These are phyloP conservation scores for Somion occarium DNA, from an alignment of 1,284 basidiomycete genomes.

Conservation along the genomic window DNA sequence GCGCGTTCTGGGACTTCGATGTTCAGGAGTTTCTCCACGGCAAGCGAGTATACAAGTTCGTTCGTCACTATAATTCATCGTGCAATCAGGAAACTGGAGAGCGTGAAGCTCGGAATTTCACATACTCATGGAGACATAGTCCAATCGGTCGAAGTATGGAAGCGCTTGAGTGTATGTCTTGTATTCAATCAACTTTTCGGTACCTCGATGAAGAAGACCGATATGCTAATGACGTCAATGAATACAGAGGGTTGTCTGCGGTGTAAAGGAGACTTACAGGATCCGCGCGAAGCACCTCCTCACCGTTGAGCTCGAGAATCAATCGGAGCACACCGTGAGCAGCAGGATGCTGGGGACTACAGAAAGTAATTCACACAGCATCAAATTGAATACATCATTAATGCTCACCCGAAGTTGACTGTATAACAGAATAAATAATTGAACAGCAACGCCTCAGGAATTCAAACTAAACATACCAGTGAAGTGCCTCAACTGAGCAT, in stretches of 20 bases:
- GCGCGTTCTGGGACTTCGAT: constrained; percentile 98
- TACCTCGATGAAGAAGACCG: constrained; percentile 94
- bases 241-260: neutral
- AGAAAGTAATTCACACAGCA: neutral
- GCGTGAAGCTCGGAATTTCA: neutral
- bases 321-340: constrained; percentile 98
- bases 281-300: constrained; percentile 89
- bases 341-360: constrained; percentile 93
- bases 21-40: constrained; percentile 97
- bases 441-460: constrained; percentile 8
- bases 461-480: constrained; percentile 55
- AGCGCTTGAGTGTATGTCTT: constrained; percentile 98
- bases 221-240: constrained; percentile 73
- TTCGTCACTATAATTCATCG: constrained; percentile 75
- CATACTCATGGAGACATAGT: constrained; percentile 98
- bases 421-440: constrained; percentile 8
- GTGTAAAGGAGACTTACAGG: constrained; percentile 50
- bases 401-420: constrained; percentile 87
- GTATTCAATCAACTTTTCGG: constrained; percentile 99
- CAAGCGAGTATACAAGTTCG: constrained; percentile 94
- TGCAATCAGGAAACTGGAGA: neutral
- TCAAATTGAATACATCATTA: neutral
- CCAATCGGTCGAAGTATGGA: constrained; percentile 99
- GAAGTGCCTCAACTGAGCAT: constrained; percentile 88
- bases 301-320: constrained; percentile 97